Evolutionary conservation across 495 filamentous ascomycete species (phyloP), one percentile per base, ranked within the genome.

Genomic region (Oleoguttula mirabilis): DNA sequence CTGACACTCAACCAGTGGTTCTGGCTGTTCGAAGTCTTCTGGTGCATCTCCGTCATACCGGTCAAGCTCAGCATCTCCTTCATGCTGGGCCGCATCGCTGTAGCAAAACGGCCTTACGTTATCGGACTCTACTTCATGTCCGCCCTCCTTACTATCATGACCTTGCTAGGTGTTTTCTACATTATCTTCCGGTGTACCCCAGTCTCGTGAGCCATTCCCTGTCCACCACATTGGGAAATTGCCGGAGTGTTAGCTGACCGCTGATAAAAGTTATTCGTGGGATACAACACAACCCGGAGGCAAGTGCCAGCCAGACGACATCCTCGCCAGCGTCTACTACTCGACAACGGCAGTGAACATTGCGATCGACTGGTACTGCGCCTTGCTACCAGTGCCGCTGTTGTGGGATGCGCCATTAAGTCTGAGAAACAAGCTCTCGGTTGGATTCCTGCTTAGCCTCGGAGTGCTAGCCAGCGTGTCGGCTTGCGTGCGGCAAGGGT

Each of bases 31-130:
- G 41, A 44, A 37, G 19, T 44, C 6, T 20, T 44, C 7, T 44
- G 33, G 32, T 44, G 41, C 19, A 4, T 44, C 3, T 41, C 41
- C 4, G 23, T 24, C 7, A 37, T 44, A 3, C 32, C 33, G 6
- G 24, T 37, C 19, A 44, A 44, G 33, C 10, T 44, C 10, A 37
- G 41, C 41, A 44, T 44, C 32, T 22, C 41, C 20, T 37, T 44
- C 17, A 44, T 44, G 41, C 41, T 44, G 6, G 24, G 3, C n/a
- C 31, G 41, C 19, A 37, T 44, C n/a, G 41, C 41, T 27, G 41
- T 14, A 6, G 20, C 33, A 5, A 44, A 36, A 17, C 7, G 24
- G 7, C n/a, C 16, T 4, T 44, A 17, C 31, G 33, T 30, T 14
- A 25, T 20, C 10, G 16, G 19, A 8, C 32, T 44, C 12, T 44